phyloP scores from a whole-genome alignment of 768 basidiomycete genomes.

The Rhizopogon rudus region DNA sequence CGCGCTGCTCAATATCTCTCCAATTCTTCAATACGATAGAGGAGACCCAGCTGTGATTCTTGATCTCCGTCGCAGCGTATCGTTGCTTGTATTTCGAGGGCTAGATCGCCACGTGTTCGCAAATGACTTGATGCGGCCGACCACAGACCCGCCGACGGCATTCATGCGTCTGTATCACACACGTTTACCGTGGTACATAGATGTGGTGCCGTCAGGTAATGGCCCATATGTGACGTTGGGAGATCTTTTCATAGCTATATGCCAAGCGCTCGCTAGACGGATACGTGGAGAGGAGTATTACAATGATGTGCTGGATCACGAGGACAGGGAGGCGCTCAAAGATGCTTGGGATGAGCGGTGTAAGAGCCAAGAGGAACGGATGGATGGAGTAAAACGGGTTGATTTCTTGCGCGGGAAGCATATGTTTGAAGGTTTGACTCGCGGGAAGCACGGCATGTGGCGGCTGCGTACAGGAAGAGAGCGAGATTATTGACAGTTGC shows the following conservation, averaged over 20 bases:
- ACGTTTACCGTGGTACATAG: slow-evolving; percentile 64
- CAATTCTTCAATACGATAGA: slow-evolving; percentile 18
- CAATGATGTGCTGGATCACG: slow-evolving; percentile 48
- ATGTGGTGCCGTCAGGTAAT: slow-evolving; percentile 37
- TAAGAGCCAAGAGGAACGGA: slow-evolving; percentile 26
- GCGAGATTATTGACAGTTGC: not conserved
- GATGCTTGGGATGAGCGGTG: slow-evolving; percentile 44
- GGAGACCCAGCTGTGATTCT: slow-evolving; percentile 35
- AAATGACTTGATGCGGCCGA: slow-evolving; percentile 51
- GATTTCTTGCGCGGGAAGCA: slow-evolving; percentile 55
- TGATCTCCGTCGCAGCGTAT: slow-evolving; percentile 45
- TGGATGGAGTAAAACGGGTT: slow-evolving; percentile 47
- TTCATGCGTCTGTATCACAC: slow-evolving; percentile 54
- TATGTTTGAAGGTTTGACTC: slow-evolving; percentile 49
- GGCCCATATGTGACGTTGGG: slow-evolving; percentile 53
- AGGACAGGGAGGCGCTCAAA: slow-evolving; percentile 39
- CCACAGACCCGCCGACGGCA: slow-evolving; percentile 44
- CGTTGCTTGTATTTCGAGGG: slow-evolving; percentile 38
- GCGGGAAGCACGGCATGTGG: slow-evolving; percentile 56
- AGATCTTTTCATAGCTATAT: slow-evolving; percentile 49
- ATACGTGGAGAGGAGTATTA: slow-evolving; percentile 53
- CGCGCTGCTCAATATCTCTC: slow-evolving; percentile 19
- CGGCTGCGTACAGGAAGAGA: slow-evolving; percentile 50
- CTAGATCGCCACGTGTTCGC: slow-evolving; percentile 37
- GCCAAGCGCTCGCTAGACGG: slow-evolving; percentile 34